Evolutionary conservation across 1,284 basidiomycete species (phyloP), one percentile per base, ranked within the genome.

Genomic region (Irpex sp.): DNA sequence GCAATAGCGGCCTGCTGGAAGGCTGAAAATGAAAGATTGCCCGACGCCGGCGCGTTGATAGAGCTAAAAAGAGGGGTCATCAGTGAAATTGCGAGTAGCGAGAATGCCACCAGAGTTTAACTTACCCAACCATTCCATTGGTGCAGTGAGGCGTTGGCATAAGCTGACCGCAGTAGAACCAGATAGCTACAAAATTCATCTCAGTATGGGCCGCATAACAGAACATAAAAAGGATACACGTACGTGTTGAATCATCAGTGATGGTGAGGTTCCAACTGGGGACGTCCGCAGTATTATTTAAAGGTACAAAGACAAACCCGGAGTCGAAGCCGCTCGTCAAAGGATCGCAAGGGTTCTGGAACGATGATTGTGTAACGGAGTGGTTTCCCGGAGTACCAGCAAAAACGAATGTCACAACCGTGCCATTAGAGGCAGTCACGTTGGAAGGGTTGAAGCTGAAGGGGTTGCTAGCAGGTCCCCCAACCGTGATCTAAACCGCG

Each of bases 91-190:
- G 36, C 49, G 56, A 48, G 19, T 1, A n/a, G 23, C 49, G 19
- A 37, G 53, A 36, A 47, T 16, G 28, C 47, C 4, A 48, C 16
- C 28, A 10, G 21, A 19, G 18, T 12, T 16, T 7, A 0, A 63
- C 72, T 51, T 65, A 74, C 73, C 75, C 75, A 57, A 76, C 75
- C 75, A 73, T 76, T 68, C 81, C 81, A 8, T 67, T 62, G 18
- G 65, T 58, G 66, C 82, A 84, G 69, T 84, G 83, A 21, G 74
- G 68, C 4, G 58, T 21, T 16, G 80, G 80, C 4, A 61, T n/a
- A 12, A 77, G 73, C 66, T 83, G 81, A 64, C 80, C 80, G 75
- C 85, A 87, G 79, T 75, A 86, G 73, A 83, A 84, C 84, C 84
- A 87, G 61, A 86, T 78, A 8, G 84, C 80, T 78, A 45, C n/a